These are phyloP conservation scores for Plasmodium chabaudi DNA, from an alignment of 169 alveolate genomes.

Conservation along the genomic window DNA sequence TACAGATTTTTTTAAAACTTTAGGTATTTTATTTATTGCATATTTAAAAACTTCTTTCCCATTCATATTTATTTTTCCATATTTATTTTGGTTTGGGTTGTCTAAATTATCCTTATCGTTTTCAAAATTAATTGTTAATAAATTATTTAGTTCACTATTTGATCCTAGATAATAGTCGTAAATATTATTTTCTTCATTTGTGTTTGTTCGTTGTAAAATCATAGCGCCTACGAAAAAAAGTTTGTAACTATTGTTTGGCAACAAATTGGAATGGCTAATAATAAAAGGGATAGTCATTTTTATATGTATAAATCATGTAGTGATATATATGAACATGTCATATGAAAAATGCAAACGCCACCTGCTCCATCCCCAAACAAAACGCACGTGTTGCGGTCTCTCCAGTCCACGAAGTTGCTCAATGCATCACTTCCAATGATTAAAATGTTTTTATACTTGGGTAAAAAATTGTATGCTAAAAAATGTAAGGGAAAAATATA, in stretches of 20 bases:
- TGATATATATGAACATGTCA: too few relatives aligned
- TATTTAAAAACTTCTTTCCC: conserved; percentile 84
- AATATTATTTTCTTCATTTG: conserved; percentile 71
- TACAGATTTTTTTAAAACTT: conserved; percentile 55
- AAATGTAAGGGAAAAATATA: not conserved
- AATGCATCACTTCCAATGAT: conserved; percentile 82
- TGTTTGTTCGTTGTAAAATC: conserved; percentile 47
- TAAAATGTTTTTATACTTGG: conserved; percentile 62
- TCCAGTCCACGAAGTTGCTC: conserved; percentile 82
- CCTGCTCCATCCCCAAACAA: conserved; percentile 85
- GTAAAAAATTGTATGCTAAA: conserved; percentile 52
- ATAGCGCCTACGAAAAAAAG: conserved; percentile 37
- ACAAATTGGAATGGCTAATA: too few relatives aligned
- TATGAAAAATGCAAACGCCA: conserved; percentile 17
- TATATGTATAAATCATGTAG: too few relatives aligned
- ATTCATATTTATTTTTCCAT: conserved; percentile 78
- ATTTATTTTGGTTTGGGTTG: conserved; percentile 41
- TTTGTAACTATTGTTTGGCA: too few relatives aligned
- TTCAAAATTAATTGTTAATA: conserved; percentile 45
- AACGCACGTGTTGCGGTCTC: conserved; percentile 81
- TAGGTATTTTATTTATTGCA: conserved; percentile 79
- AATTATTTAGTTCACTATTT: conserved; percentile 53
- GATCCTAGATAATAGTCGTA: conserved; percentile 45
- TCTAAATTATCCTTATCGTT: conserved; percentile 42
- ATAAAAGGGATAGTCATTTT: too few relatives aligned